Percentiles rank a stretch among this genome's conserved stretches.
These are phyloP conservation scores for Chaetothyriales sp. DNA, from an alignment of 2,329 filamentous ascomycete species.

Conservation along the genomic window DNA sequence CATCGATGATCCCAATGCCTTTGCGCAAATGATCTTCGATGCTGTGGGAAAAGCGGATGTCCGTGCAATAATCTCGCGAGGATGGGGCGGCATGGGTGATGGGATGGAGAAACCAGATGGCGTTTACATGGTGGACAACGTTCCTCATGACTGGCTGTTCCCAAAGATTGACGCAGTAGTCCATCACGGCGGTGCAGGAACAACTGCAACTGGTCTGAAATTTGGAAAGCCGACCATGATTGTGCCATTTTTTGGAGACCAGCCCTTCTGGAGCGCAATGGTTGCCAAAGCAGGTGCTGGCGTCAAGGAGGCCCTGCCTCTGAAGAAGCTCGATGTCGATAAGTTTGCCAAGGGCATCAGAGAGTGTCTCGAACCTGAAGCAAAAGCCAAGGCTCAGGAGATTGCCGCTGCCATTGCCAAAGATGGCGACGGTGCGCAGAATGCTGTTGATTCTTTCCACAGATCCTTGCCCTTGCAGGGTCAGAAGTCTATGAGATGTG, in stretches of 20 bases:
- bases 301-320: slow-evolving; percentile 24
- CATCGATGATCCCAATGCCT: slow-evolving; percentile 23
- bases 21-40: slow-evolving; percentile 24
- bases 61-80: slow-evolving; percentile 24
- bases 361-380: slow-evolving; percentile 22
- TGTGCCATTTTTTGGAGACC: slow-evolving; percentile 31
- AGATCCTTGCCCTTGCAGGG: slow-evolving; percentile 21
- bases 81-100: slow-evolving; percentile 24
- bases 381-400: slow-evolving; percentile 20
- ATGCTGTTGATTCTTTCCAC: slow-evolving; percentile 30
- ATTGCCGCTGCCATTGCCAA: slow-evolving; percentile 23
- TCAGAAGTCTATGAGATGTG: slow-evolving; percentile 23
- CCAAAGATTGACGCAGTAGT: slow-evolving; percentile 23
- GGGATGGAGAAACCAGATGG: slow-evolving; percentile 20
- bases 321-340: slow-evolving; percentile 22
- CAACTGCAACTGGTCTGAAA: slow-evolving; percentile 23
- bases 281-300: slow-evolving; percentile 29
- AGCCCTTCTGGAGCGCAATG: slow-evolving; percentile 34
- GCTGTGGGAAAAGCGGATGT: slow-evolving; percentile 22
- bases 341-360: slow-evolving; percentile 25
- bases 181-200: slow-evolving; percentile 26
- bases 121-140: slow-evolving; percentile 23
- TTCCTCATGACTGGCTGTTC: slow-evolving; percentile 28
- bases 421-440: slow-evolving; percentile 26
- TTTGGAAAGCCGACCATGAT: slow-evolving; percentile 25